Evolutionary conservation across 2,329 filamentous ascomycete genomes (phyloP).

Genomic region (Madurella mycetomatis): DNA sequence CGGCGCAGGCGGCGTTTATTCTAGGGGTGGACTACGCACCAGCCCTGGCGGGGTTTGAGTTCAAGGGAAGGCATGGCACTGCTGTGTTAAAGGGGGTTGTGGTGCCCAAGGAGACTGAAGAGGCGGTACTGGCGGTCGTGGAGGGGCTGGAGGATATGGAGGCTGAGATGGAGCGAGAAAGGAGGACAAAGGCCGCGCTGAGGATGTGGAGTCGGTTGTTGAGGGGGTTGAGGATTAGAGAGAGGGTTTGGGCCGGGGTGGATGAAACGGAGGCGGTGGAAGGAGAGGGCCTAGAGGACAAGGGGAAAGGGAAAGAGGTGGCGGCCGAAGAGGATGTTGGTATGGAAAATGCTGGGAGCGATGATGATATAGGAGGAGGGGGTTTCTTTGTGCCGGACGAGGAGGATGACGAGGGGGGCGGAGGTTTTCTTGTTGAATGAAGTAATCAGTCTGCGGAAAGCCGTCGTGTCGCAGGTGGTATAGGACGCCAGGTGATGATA

Average conservation of each 20-base stretch:
- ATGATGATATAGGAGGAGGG: conserved; percentile 29
- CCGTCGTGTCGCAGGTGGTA: neutral
- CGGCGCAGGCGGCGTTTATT: conserved; percentile 66
- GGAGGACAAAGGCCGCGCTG: conserved; percentile 57
- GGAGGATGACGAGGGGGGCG: conserved; percentile 13
- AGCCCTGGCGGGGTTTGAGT: conserved; percentile 85
- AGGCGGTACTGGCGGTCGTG: conserved; percentile 68
- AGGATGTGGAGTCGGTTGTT: conserved; percentile 72
- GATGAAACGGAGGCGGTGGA: conserved; percentile 43
- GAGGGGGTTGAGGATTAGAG: conserved; percentile 69
- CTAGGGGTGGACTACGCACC: conserved; percentile 82
- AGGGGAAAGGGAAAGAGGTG: conserved; percentile 25
- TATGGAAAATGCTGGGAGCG: conserved; percentile 24
- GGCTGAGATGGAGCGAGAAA: conserved; percentile 59
- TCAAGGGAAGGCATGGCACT: conserved; percentile 79
- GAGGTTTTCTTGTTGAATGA: conserved; percentile 25
- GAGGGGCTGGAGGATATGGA: conserved; percentile 62
- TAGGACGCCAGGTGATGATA: too few species aligned
- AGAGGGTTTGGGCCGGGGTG: conserved; percentile 63
- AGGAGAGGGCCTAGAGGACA: conserved; percentile 13
- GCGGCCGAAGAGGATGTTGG: conserved; percentile 17
- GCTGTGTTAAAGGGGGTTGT: conserved; percentile 76
- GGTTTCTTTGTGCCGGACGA: conserved; percentile 28
- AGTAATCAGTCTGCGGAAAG: neutral
- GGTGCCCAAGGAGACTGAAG: conserved; percentile 65